Conservation (phyloP, 2,329 filamentous ascomycete species). For the Paramyrothecium sp. region DNA sequence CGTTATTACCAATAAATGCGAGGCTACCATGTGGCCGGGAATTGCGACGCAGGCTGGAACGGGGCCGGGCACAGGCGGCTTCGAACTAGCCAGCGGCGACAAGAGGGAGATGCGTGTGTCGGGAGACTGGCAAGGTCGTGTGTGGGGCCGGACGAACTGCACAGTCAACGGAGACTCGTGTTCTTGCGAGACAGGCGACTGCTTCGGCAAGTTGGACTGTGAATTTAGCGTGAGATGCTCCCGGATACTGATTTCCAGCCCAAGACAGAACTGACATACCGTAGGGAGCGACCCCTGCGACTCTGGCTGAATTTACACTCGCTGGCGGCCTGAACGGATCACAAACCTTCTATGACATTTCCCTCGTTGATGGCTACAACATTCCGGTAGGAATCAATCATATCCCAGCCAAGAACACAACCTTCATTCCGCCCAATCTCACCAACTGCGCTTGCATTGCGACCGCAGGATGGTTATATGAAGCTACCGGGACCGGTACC, state of each 20-base stretch:
- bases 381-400: slow-evolving; percentile 66
- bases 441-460: slow-evolving; percentile 77
- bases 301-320: slow-evolving; percentile 78
- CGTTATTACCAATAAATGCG: slow-evolving; percentile 69
- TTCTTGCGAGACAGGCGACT: slow-evolving; percentile 75
- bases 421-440: slow-evolving; percentile 70
- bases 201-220: slow-evolving; percentile 68
- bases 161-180: slow-evolving; percentile 67
- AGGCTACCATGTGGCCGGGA: slow-evolving; percentile 71
- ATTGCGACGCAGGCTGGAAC: slow-evolving; percentile 71
- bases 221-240: slow-evolving; percentile 58
- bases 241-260: background rate
- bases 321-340: slow-evolving; percentile 57
- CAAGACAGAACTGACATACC: slow-evolving; percentile 4
- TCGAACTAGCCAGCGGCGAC: slow-evolving; percentile 59
- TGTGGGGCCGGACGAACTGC: slow-evolving; percentile 85
- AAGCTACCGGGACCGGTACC: slow-evolving; percentile 49
- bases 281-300: slow-evolving; percentile 70
- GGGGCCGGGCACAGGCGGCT: slow-evolving; percentile 66
- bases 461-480: slow-evolving; percentile 61
- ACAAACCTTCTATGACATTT: slow-evolving; percentile 83
- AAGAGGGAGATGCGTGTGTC: slow-evolving; percentile 64
- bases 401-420: slow-evolving; percentile 59
- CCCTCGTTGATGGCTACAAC: slow-evolving; percentile 83
- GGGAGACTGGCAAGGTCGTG: slow-evolving; percentile 74